Conservation (phyloP, 23 red algal species). For the Agarophyton chilense region DNA sequence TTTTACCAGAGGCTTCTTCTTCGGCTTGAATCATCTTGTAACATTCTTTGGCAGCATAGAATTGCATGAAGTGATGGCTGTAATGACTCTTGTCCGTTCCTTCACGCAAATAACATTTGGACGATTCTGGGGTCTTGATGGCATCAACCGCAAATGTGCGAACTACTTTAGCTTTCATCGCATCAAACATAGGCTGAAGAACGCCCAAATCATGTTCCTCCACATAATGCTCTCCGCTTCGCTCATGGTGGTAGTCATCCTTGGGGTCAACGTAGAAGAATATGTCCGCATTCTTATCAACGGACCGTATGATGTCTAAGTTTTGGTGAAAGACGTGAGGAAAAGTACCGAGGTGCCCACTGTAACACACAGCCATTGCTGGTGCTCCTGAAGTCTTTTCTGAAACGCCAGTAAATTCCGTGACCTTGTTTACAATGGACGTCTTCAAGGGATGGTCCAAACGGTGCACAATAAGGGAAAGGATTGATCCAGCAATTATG, state of each 20-base stretch:
- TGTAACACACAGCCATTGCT: conserved; percentile 48
- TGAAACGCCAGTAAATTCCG: neutral
- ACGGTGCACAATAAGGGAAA: conserved; percentile 9
- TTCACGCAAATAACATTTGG: conserved; percentile 11
- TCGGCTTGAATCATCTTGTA: conserved; percentile 31
- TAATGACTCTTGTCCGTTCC: conserved; percentile 10
- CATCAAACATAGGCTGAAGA: conserved; percentile 44
- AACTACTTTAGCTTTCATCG: conserved; percentile 12
- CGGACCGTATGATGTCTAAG: conserved; percentile 2
- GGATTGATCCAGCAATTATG: neutral
- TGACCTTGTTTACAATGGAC: neutral
- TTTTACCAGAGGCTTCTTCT: conserved; percentile 1
- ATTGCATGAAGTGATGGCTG: conserved; percentile 36
- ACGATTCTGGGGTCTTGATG: neutral
- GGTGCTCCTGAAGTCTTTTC: neutral
- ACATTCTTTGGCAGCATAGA: conserved; percentile 45
- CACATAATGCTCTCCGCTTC: conserved; percentile 9
- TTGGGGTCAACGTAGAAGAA: conserved; percentile 56
- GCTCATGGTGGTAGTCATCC: conserved; percentile 59
- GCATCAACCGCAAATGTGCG: conserved; percentile 12
- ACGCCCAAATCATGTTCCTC: conserved; percentile 42
- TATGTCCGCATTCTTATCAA: conserved; percentile 27
- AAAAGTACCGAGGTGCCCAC: conserved; percentile 48
- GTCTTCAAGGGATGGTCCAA: conserved; percentile 5
- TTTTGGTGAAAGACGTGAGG: conserved; percentile 44